These are phyloP conservation scores for Decorospora gaudefroyi DNA, from an alignment of 2,329 filamentous ascomycete species.

Conservation along the genomic window DNA sequence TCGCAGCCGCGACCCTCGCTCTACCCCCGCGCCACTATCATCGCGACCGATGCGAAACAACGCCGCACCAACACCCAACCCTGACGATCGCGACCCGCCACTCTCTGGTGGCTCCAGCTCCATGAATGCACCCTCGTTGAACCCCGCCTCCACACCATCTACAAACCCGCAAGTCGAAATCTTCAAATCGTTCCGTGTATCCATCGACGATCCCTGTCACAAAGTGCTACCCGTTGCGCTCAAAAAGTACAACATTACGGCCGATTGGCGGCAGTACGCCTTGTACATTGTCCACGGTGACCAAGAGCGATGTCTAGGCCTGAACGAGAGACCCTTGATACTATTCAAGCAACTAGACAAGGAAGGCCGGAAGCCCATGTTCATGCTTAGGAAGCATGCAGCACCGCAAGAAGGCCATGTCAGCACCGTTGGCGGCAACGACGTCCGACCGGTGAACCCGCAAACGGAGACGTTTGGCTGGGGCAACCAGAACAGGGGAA, in stretches of 20 bases:
- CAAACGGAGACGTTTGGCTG: slow-evolving; percentile 30
- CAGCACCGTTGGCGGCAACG: slow-evolving; percentile 47
- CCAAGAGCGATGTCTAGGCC: slow-evolving; percentile 87
- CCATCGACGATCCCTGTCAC: slow-evolving; percentile 96
- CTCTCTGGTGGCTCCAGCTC: slow-evolving; percentile 42
- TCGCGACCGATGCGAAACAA: slow-evolving; percentile 39
- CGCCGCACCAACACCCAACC: slow-evolving; percentile 35
- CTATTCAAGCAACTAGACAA: slow-evolving; percentile 97
- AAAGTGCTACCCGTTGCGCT: slow-evolving; percentile 94
- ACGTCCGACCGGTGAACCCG: slow-evolving; percentile 31
- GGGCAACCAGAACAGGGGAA: slow-evolving; percentile 31
- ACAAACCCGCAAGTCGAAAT: slow-evolving; percentile 75
- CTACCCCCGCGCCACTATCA: slow-evolving; percentile 39
- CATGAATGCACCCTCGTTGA: slow-evolving; percentile 30
- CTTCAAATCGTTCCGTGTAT: slow-evolving; percentile 98
- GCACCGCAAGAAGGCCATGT: slow-evolving; percentile 56
- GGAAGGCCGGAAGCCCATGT: slow-evolving; percentile 98
- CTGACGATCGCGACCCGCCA: slow-evolving; percentile 44
- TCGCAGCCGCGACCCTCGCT: slow-evolving; percentile 40
- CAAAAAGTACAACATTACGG: slow-evolving; percentile 98
- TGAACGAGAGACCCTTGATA: slow-evolving; percentile 92
- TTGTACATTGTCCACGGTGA: slow-evolving; percentile 99
- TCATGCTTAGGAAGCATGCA: slow-evolving; percentile 82
- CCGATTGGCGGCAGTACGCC: slow-evolving; percentile 95
- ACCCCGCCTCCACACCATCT: slow-evolving; percentile 32